Conservation (phyloP, 192 early-diverging fungal genomes). For the Phlyctochytrium bullatum region DNA sequence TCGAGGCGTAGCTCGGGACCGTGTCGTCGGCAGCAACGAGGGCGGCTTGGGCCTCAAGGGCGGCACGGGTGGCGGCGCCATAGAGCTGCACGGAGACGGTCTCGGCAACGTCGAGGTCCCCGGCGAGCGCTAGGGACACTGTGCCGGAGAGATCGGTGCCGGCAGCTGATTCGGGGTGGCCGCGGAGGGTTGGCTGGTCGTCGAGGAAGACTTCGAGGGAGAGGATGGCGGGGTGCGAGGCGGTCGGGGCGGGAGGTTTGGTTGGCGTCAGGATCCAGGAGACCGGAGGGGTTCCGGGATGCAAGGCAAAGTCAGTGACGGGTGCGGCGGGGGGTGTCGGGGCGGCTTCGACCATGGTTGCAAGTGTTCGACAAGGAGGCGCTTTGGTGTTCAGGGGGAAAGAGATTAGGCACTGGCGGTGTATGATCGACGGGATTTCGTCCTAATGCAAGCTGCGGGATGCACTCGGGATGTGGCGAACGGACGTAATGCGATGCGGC, state of each 20-base stretch:
- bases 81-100: not conserved
- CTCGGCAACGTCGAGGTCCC: not conserved
- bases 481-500: no score
- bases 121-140: slow-evolving; percentile 13
- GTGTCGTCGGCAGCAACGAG: not conserved
- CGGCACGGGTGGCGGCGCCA: not conserved
- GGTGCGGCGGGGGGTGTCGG: not conserved
- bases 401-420: no score
- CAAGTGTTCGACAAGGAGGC: no score
- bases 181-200: slow-evolving; percentile 13
- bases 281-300: not conserved
- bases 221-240: slow-evolving; percentile 3
- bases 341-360: no score
- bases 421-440: no score
- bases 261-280: not conserved
- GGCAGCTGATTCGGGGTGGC: slow-evolving; percentile 5
- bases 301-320: not conserved
- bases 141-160: slow-evolving; percentile 24
- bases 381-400: no score
- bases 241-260: not conserved
- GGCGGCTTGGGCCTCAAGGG: not conserved
- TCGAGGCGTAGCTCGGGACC: slow-evolving; percentile 1
- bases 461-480: no score
- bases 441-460: no score
- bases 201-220: slow-evolving; percentile 5